phyloP scores from a whole-genome alignment of 768 basidiomycete genomes.

The Collybia sordida region DNA sequence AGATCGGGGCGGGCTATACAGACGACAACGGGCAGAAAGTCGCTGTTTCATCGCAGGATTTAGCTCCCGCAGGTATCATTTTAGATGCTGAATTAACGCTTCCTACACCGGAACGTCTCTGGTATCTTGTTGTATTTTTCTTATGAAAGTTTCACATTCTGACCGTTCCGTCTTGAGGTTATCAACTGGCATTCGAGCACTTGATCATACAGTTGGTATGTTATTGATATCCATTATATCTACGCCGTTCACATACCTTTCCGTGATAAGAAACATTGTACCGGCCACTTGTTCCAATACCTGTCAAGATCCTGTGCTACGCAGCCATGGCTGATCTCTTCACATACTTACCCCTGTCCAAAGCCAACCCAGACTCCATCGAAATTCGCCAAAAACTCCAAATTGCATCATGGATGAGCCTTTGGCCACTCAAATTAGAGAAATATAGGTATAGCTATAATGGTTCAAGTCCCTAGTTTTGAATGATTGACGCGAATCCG shows the following conservation, averaged over 20 bases:
- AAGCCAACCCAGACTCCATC: constrained; percentile 54
- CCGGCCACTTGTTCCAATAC: constrained; percentile 50
- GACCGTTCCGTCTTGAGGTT: constrained; percentile 46
- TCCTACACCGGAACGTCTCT: constrained; percentile 70
- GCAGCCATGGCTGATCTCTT: constrained; percentile 71
- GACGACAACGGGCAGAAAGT: constrained; percentile 69
- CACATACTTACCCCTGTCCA: constrained; percentile 66
- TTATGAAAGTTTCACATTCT: constrained; percentile 3
- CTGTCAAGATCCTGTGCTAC: constrained; percentile 64
- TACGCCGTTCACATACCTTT: constrained; percentile 1
- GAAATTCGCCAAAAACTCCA: constrained; percentile 67
- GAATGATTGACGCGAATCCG: not conserved
- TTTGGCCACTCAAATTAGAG: constrained; percentile 65
- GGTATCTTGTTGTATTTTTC: constrained; percentile 31
- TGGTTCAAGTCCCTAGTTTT: not conserved
- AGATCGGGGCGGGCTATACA: constrained; percentile 72
- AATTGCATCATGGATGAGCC: constrained; percentile 78
- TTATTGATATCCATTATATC: not conserved
- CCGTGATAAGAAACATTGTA: constrained; percentile 59
- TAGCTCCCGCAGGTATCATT: constrained; percentile 73
- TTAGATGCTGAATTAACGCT: constrained; percentile 76
- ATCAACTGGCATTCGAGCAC: constrained; percentile 74
- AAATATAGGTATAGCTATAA: constrained; percentile 44
- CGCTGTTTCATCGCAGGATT: constrained; percentile 49
- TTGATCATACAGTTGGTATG: constrained; percentile 78